A percentile compares a stretch with the other conserved stretches of the same genome.
These are phyloP conservation scores for Hibiscus trionum DNA, from an alignment of 345 rosid genomes.

Conservation along the genomic window DNA sequence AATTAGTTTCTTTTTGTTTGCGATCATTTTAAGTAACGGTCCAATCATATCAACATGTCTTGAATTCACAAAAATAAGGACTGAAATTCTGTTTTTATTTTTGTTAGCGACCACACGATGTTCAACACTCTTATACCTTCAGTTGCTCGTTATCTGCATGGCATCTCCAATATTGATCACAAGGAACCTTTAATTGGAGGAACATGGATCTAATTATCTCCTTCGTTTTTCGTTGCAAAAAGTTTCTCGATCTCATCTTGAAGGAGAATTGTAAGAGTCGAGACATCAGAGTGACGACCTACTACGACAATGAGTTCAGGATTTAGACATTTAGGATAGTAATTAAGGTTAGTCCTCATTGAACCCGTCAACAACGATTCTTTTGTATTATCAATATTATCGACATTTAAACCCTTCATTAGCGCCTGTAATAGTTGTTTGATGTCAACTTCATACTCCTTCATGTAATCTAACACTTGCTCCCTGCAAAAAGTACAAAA, in stretches of 20 bases:
- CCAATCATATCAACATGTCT: not conserved
- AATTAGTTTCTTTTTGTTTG: not conserved
- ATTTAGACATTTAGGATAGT: constrained; percentile 19
- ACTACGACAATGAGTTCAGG: constrained; percentile 14
- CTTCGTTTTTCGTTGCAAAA: constrained; percentile 7
- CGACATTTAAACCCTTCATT: no score
- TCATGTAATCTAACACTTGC: constrained; percentile 15
- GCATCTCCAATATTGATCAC: constrained; percentile 21
- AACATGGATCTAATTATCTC: constrained; percentile 18
- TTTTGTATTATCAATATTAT: not conserved
- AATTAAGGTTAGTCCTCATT: constrained; percentile 10
- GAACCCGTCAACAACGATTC: not conserved
- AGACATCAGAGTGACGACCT: constrained; percentile 20
- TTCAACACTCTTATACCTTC: constrained; percentile 17
- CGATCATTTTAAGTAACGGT: constrained; percentile 8
- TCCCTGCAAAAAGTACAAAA: not conserved
- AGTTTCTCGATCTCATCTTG: constrained; percentile 20
- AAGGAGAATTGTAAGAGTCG: constrained; percentile 17
- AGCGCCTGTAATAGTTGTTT: no score
- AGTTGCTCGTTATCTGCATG: constrained; percentile 25
- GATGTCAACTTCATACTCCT: not conserved
- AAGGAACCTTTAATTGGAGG: constrained; percentile 25
- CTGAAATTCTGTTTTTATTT: constrained; percentile 18
- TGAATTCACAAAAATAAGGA: constrained; percentile 21
- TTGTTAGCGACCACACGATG: constrained; percentile 17